Evolutionary conservation across 2,329 filamentous ascomycete genomes (phyloP).

Genomic region (Stagonosporopsis cucurbitacearum): DNA sequence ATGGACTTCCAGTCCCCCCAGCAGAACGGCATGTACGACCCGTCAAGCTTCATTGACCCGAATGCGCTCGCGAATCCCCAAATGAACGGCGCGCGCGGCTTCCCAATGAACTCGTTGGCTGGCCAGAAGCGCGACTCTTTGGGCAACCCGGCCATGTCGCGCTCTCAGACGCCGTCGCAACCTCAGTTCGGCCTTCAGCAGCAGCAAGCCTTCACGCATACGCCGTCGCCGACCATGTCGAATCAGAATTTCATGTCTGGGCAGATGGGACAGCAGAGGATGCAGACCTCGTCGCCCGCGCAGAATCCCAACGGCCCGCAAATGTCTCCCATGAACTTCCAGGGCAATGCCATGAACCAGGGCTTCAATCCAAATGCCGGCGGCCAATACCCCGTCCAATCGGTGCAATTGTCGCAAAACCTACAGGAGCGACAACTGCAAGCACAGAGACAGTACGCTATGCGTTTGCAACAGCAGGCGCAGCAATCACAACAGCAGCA

Average conservation of each 20-base stretch:
- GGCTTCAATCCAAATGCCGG: slow-evolving; percentile 50
- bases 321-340: slow-evolving; percentile 50
- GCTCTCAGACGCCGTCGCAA: slow-evolving; percentile 90
- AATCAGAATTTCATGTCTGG: slow-evolving; percentile 73
- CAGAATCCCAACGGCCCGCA: slow-evolving; percentile 67
- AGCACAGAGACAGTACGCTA: slow-evolving; percentile 82
- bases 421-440: slow-evolving; percentile 60
- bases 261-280: slow-evolving; percentile 63
- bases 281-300: slow-evolving; percentile 91
- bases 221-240: slow-evolving; percentile 90
- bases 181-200: slow-evolving; percentile 68
- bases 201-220: slow-evolving; percentile 79
- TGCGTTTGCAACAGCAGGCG: slow-evolving; percentile 72
- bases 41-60: slow-evolving; percentile 49
- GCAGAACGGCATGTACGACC: slow-evolving; percentile 47
- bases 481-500: slow-evolving; percentile 63
- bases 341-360: slow-evolving; percentile 46
- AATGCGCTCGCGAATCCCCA: slow-evolving; percentile 52
- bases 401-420: slow-evolving; percentile 58
- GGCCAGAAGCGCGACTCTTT: slow-evolving; percentile 75
- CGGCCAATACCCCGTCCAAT: slow-evolving; percentile 54
- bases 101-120: slow-evolving; percentile 82
- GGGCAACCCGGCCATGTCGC: slow-evolving; percentile 71
- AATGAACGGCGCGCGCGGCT: slow-evolving; percentile 77
- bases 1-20: slow-evolving; percentile 48